Conservation (phyloP, 2,329 filamentous ascomycete genomes). For the Pseudogymnoascus pannorum region DNA sequence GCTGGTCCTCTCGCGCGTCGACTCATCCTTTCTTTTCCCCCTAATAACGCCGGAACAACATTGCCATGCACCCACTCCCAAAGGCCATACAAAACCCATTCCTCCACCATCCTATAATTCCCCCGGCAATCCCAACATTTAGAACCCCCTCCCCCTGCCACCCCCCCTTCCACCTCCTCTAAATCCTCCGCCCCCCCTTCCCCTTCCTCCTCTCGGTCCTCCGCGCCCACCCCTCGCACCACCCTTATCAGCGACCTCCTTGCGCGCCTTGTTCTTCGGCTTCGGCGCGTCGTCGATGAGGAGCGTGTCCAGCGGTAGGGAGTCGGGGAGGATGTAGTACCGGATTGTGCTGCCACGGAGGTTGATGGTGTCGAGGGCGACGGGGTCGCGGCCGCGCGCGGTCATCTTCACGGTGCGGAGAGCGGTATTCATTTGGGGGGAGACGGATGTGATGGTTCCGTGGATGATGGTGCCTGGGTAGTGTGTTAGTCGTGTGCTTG, state of each 20-base stretch:
- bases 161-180: constrained; percentile 41
- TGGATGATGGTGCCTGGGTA: constrained; percentile 80
- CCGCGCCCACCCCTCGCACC: constrained; percentile 41
- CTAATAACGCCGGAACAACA: neutral
- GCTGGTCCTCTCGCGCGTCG: neutral
- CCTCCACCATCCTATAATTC: constrained; percentile 24
- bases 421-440: constrained; percentile 97
- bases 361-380: constrained; percentile 90
- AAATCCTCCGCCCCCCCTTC: constrained; percentile 41
- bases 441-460: constrained; percentile 93
- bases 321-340: constrained; percentile 95
- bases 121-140: constrained; percentile 21
- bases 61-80: neutral
- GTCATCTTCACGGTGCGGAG: constrained; percentile 97
- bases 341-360: constrained; percentile 92
- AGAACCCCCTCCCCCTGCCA: constrained; percentile 44
- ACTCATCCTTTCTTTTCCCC: neutral
- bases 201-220: constrained; percentile 38
- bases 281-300: constrained; percentile 95
- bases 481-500: constrained; percentile 10
- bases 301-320: constrained; percentile 86
- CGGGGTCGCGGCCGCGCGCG: constrained; percentile 74
- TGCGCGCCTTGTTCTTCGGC: constrained; percentile 98
- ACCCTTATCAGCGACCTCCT: constrained; percentile 64
- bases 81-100: neutral